A percentile compares a stretch with the other conserved stretches of the same genome.
phyloP scores from a whole-genome alignment of 148 eudicot genomes.

The Persicaria maculosa region DNA sequence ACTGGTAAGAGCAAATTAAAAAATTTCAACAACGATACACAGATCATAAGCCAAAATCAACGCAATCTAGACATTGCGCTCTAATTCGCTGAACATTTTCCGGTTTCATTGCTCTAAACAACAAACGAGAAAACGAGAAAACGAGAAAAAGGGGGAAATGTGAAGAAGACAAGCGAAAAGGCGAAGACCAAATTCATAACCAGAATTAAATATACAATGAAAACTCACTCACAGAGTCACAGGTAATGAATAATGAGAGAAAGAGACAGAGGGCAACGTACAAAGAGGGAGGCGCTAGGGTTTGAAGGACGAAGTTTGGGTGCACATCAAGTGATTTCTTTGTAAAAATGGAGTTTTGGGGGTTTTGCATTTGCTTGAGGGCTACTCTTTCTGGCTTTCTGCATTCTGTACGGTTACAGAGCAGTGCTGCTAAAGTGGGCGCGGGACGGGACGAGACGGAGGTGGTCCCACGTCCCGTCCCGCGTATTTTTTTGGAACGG shows the following conservation, averaged over 20 bases:
- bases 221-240: neutral
- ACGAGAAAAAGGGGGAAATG: neutral
- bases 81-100: neutral
- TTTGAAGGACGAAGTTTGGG: neutral
- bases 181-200: neutral
- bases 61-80: neutral
- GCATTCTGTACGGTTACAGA: neutral
- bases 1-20: neutral
- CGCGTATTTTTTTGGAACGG: too few species aligned
- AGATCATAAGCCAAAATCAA: neutral
- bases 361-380: neutral
- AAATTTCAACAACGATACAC: neutral
- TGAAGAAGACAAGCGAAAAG: neutral
- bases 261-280: neutral
- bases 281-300: constrained; percentile 3
- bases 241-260: neutral
- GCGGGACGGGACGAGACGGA: too few species aligned
- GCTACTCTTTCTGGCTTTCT: neutral
- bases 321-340: neutral
- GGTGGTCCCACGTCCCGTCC: too few species aligned
- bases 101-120: neutral
- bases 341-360: neutral
- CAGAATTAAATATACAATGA: neutral
- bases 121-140: neutral
- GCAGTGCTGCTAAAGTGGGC: neutral